Base-by-base conservation (phyloP, 768 basidiomycete species). In the Ramaria rubella region DNA sequence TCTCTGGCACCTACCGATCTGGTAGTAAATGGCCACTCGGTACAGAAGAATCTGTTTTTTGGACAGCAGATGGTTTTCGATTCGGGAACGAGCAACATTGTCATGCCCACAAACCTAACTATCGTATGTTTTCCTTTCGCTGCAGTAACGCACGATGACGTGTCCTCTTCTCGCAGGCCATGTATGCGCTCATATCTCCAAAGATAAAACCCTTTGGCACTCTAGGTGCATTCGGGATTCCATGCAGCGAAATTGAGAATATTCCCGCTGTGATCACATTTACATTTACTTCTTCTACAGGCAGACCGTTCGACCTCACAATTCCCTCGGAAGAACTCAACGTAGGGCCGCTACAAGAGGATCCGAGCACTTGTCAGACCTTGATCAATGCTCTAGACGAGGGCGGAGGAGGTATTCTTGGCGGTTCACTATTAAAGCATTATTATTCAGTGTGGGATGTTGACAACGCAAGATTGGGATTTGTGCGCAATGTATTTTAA, bases 361-460 rank as follows among this genome's bases (percentile, higher is more conserved):
- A 81, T 60, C 68, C 79, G 5, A 63, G 71, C 14, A 66, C 72
- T 26, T 82, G 80, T 65, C 80, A 82, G 65, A 81, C 80, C 5
- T 71, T 82, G 27, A 80, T 81, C 69, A 82, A 81, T 61, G 77
- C 79, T 19, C 75, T 76, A 59, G 79, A 81, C 63, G 75, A 74
- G 2, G 67, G 77, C 46, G 43, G 40, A 27, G n/a, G n/a, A n/a
- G 71, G 45, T 64, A 62, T 82, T 33, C 73, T 82, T 23, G 81
- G 80, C 12, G 81, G 76, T 24, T 80, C 78, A 61, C 58, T 81
- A 55, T 65, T 82, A 59, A 81, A 83, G 69, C 81, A 82, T 62
- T 82, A 79, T 60, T 82, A 80, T 62, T 79, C 75, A 56, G 76
- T 81, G 11, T 81, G 79, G 79, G 80, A 82, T 64, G 70, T 82